A percentile compares a stretch with the other conserved stretches of the same genome.
These are phyloP conservation scores for Trichomonas vaginalis DNA, from an alignment of 208 protist genomes.

Conservation along the genomic window DNA sequence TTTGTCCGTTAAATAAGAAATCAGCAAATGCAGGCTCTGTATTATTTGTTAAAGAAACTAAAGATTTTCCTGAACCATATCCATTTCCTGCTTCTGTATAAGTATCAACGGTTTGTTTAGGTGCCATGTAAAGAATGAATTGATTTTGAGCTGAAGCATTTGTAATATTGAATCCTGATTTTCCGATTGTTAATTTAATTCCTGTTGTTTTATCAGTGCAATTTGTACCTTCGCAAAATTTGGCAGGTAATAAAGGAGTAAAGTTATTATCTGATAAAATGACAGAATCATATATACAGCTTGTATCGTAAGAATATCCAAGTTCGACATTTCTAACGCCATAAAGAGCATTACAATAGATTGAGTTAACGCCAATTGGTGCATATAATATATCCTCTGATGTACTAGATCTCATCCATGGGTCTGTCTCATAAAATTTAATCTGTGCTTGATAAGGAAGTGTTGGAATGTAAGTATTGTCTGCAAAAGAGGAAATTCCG, in stretches of 20 bases:
- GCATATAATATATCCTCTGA: not conserved
- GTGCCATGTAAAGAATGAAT: not conserved
- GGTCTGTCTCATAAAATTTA: not conserved
- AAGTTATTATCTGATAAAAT: not conserved
- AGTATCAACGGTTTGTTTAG: not conserved
- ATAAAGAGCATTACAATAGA: not conserved
- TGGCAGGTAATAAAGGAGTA: not conserved
- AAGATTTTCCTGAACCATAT: not conserved
- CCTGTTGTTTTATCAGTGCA: not conserved
- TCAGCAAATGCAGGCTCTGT: not conserved
- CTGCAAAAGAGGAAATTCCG: not conserved
- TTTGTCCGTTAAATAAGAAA: not conserved
- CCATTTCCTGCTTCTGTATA: not conserved
- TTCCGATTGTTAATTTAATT: not conserved
- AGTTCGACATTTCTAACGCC: not conserved
- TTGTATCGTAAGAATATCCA: not conserved
- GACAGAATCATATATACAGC: not conserved
- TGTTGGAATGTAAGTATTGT: not conserved
- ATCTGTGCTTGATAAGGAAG: not conserved
- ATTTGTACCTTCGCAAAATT: not conserved
- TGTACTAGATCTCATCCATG: not conserved
- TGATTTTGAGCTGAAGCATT: not conserved
- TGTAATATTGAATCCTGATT: not conserved
- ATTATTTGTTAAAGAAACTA: not conserved
- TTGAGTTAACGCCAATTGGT: not conserved